Percentiles rank a stretch among this genome's conserved stretches.
Conservation (phyloP, 257 asterid genomes). For the Solanum habrochaites region DNA sequence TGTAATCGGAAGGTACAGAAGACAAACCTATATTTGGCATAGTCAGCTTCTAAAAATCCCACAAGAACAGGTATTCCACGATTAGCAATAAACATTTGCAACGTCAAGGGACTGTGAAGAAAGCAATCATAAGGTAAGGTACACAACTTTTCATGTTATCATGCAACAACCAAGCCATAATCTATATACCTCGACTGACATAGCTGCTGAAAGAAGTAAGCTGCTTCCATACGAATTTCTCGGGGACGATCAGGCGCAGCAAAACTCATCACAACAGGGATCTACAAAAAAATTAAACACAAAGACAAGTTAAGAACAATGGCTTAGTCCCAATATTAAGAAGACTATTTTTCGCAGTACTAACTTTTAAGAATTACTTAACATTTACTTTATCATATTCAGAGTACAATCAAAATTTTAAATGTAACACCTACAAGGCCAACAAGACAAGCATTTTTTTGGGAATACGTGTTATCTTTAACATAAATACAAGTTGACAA, state of each 20-base stretch:
- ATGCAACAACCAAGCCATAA: neutral
- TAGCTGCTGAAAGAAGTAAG: slow-evolving; percentile 87
- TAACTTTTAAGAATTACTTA: neutral
- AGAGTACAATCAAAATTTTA: neutral
- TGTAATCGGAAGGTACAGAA: neutral
- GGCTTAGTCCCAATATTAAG: neutral
- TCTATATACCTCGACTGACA: slow-evolving; percentile 84
- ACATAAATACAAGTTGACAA: slow-evolving; percentile 3
- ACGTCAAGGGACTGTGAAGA: slow-evolving; percentile 69
- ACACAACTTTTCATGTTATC: neutral
- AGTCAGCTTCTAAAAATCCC: slow-evolving; percentile 98
- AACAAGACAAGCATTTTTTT: slow-evolving; percentile 87
- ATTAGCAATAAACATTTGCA: slow-evolving; percentile 96
- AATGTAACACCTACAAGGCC: slow-evolving; percentile 63
- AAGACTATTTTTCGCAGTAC: neutral
- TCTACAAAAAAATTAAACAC: slow-evolving; percentile 21
- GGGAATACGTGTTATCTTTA: slow-evolving; percentile 72
- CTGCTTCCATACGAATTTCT: slow-evolving; percentile 98
- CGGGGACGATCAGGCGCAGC: slow-evolving; percentile 89
- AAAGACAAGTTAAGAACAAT: neutral
- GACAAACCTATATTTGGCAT: slow-evolving; percentile 84
- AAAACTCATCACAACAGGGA: slow-evolving; percentile 90
- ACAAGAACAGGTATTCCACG: slow-evolving; percentile 96
- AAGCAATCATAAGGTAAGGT: neutral
- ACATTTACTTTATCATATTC: neutral